Evolutionary conservation across 139 green algal species (phyloP).

Genomic region (Tetraselmis chui): DNA sequence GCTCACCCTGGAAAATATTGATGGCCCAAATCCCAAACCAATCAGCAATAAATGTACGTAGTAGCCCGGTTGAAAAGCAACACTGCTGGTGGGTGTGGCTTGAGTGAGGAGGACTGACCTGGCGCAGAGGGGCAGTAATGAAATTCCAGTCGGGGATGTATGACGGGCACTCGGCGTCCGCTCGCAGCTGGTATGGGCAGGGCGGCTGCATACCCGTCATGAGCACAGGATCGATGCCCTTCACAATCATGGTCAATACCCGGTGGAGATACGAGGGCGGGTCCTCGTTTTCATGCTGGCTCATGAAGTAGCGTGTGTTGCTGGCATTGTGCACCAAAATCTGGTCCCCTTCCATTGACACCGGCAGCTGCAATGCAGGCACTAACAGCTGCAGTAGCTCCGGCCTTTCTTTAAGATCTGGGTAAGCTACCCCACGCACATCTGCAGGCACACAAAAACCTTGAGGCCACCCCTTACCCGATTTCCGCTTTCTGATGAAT

Average conservation of each 20-base stretch:
- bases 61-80: too few relatives aligned
- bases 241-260: background rate
- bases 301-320: background rate
- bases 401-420: background rate
- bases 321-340: background rate
- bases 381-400: background rate
- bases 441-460: too few relatives aligned
- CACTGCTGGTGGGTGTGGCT: too few relatives aligned
- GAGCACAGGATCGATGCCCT: background rate
- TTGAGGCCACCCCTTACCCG: too few relatives aligned
- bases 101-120: background rate
- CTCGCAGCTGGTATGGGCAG: background rate
- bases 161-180: background rate
- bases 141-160: background rate
- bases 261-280: background rate
- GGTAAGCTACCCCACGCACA: too few relatives aligned
- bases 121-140: background rate
- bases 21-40: too few relatives aligned
- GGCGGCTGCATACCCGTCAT: background rate
- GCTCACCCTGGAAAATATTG: too few relatives aligned
- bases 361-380: background rate
- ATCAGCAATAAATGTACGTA: too few relatives aligned
- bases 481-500: too few relatives aligned
- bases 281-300: background rate
- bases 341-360: background rate